phyloP scores from a whole-genome alignment of 495 filamentous ascomycete genomes.

The Aspergillus carlsbadensis region DNA sequence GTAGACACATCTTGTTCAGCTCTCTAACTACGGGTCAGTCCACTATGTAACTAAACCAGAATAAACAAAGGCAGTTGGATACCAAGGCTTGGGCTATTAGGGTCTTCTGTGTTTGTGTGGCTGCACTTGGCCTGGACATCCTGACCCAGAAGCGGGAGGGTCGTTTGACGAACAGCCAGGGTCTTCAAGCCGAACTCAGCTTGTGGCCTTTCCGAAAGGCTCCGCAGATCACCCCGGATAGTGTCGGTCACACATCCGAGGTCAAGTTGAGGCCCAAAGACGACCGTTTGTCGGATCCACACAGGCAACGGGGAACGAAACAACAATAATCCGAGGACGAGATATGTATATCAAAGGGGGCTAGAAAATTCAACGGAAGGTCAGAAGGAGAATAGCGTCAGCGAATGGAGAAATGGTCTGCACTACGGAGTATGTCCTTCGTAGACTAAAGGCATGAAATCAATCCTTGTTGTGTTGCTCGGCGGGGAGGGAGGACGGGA shows the following conservation, averaged over 20 bases:
- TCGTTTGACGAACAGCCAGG: neutral
- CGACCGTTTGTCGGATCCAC: constrained; percentile 8
- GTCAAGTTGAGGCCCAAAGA: constrained; percentile 8
- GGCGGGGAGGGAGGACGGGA: constrained; percentile 21
- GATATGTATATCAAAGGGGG: neutral
- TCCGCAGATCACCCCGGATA: constrained; percentile 14
- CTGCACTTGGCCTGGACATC: constrained; percentile 33
- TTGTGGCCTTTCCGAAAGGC: constrained; percentile 12
- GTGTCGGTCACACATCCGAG: constrained; percentile 19
- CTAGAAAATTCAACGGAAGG: neutral
- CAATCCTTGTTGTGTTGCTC: neutral
- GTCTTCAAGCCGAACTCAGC: neutral
- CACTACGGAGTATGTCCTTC: too few species aligned
- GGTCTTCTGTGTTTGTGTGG: constrained; percentile 27
- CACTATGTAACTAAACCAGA: neutral
- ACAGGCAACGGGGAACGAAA: neutral
- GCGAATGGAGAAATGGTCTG: neutral
- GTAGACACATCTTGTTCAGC: constrained; percentile 55
- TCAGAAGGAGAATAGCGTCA: constrained; percentile 1
- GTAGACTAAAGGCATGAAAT: neutral
- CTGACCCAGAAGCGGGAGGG: constrained; percentile 13
- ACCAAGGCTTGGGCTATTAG: constrained; percentile 31
- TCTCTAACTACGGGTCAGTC: constrained; percentile 48
- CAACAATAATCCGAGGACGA: neutral
- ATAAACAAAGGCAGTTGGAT: neutral